Conservation (phyloP, 768 basidiomycete genomes). For the Zangia roseola region DNA sequence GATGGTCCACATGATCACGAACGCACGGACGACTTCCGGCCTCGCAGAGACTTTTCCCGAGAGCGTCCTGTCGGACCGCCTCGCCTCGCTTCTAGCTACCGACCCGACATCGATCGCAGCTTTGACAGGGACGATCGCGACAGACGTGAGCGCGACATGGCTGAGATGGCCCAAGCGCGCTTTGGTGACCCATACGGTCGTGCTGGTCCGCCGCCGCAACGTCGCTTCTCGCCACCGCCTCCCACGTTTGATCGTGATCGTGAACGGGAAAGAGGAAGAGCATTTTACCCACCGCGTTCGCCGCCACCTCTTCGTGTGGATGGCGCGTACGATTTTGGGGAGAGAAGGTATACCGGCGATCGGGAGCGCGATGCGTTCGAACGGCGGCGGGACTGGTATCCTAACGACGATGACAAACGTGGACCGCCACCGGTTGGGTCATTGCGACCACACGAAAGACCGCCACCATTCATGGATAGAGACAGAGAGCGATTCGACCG, state of each 20-base stretch:
- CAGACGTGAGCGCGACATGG: conserved; percentile 38
- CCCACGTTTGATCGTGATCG: conserved; percentile 36
- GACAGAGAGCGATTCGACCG: conserved; percentile 43
- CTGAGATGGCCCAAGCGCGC: conserved; percentile 36
- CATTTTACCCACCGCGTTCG: conserved; percentile 32
- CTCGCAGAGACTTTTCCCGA: conserved; percentile 36
- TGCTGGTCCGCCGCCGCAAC: conserved; percentile 8
- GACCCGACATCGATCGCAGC: conserved; percentile 38
- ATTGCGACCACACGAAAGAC: conserved; percentile 38
- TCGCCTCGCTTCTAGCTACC: conserved; percentile 28
- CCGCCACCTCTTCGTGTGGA: conserved; percentile 28
- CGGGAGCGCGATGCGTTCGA: conserved; percentile 34
- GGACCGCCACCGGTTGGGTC: conserved; percentile 10
- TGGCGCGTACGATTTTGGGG: conserved; percentile 31
- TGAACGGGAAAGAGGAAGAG: conserved; percentile 26
- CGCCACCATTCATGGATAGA: conserved; percentile 19
- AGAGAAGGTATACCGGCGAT: conserved; percentile 32
- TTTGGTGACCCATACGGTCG: conserved; percentile 35
- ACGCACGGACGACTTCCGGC: conserved; percentile 23
- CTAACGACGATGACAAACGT: conserved; percentile 44
- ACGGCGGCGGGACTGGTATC: conserved; percentile 31
- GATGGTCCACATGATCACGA: conserved; percentile 30
- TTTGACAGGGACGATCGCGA: conserved; percentile 32
- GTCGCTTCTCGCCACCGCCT: conserved; percentile 27
- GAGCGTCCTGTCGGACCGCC: conserved; percentile 27